Percentiles rank a stretch among this genome's conserved stretches.
phyloP scores from a whole-genome alignment of 2,329 filamentous ascomycete species.

The Diplodia mutila region DNA sequence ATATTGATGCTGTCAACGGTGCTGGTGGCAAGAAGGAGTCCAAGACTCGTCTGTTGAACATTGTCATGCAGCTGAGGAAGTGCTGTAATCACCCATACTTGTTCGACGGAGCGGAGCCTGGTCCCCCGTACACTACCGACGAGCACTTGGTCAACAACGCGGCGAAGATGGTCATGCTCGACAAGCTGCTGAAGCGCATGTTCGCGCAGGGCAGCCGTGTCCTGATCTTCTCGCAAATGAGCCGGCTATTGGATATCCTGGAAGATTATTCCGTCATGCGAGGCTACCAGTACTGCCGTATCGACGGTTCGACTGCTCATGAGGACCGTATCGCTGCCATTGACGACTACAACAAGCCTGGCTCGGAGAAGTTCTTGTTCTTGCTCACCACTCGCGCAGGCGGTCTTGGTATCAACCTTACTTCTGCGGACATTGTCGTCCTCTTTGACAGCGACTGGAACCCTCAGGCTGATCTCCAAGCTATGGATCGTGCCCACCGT shows the following conservation, averaged over 20 bases:
- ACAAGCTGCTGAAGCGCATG: constrained; percentile 85
- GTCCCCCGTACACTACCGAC: constrained; percentile 96
- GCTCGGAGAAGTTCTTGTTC: constrained; percentile 95
- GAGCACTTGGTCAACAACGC: constrained; percentile 93
- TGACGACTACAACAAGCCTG: constrained; percentile 96
- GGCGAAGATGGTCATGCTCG: constrained; percentile 96
- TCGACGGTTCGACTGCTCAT: constrained; percentile 94
- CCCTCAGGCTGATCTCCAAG: constrained; percentile 95
- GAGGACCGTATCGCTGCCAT: constrained; percentile 97
- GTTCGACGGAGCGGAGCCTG: constrained; percentile 95
- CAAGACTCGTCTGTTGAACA: constrained; percentile 94
- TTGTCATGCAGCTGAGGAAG: constrained; percentile 98
- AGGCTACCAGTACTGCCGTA: constrained; percentile 93
- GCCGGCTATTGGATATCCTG: constrained; percentile 90
- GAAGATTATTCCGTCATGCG: constrained; percentile 98
- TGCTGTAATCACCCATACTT: constrained; percentile 99
- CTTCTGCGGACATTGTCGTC: constrained; percentile 91
- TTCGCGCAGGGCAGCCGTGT: constrained; percentile 87
- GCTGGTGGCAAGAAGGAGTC: constrained; percentile 96
- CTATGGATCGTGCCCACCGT: constrained; percentile 97
- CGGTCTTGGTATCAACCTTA: constrained; percentile 95
- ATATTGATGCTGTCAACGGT: constrained; percentile 97
- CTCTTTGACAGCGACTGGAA: constrained; percentile 99
- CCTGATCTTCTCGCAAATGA: constrained; percentile 99
- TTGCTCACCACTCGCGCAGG: constrained; percentile 93